A percentile compares a stretch with the other conserved stretches of the same genome.
These are phyloP conservation scores for Mallotus japonicus DNA, from an alignment of 441 rosid genomes.

Conservation along the genomic window DNA sequence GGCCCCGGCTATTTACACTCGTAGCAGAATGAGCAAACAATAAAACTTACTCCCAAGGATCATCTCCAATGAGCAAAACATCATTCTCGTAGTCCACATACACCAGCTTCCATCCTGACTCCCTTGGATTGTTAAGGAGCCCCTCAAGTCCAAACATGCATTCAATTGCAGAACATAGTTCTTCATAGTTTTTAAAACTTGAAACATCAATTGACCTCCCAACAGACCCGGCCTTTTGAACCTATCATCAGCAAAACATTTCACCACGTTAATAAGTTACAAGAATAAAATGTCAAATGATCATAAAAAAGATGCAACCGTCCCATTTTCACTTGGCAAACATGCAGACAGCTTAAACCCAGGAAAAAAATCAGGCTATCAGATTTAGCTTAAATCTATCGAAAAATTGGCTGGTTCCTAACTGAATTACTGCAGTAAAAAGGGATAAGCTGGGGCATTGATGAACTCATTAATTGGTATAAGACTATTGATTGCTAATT, in stretches of 20 bases:
- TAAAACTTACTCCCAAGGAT: constrained; percentile 93
- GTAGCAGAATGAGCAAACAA: background rate
- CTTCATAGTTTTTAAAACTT: constrained; percentile 73
- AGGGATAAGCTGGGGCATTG: background rate
- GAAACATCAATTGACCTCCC: constrained; percentile 97
- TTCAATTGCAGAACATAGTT: constrained; percentile 78
- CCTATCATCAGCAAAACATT: constrained; percentile 41
- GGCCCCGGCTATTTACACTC: background rate
- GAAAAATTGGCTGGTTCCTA: too few species aligned
- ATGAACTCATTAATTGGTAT: background rate
- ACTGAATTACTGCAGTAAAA: too few species aligned
- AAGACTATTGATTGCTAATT: background rate
- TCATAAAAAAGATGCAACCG: background rate
- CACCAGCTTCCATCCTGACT: constrained; percentile 90
- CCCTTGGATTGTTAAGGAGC: constrained; percentile 70
- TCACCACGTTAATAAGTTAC: background rate
- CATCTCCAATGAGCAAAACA: constrained; percentile 95
- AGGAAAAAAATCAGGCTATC: background rate
- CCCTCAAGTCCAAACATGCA: constrained; percentile 96
- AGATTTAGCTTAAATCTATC: too few species aligned
- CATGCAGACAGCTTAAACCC: background rate
- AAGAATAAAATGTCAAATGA: background rate
- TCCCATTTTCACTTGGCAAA: background rate
- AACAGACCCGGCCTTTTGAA: constrained; percentile 94
- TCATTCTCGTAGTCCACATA: constrained; percentile 96